Conservation (phyloP, 345 rosid species). For the Streptanthus diversifolius region DNA sequence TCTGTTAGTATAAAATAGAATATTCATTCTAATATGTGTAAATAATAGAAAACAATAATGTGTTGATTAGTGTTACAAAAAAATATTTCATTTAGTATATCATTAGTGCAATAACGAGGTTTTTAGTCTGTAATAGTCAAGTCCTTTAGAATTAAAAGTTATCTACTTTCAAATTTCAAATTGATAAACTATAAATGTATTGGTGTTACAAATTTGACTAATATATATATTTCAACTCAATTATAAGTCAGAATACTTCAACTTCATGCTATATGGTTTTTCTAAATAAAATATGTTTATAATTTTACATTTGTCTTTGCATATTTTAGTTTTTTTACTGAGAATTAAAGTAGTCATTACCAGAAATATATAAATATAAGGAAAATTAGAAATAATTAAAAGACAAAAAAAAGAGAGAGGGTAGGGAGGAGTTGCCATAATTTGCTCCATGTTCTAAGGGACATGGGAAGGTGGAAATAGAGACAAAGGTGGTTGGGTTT, state of each 20-base stretch:
- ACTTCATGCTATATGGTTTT: background rate
- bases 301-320: background rate
- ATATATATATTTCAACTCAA: background rate
- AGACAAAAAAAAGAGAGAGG: background rate
- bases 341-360: background rate
- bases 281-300: background rate
- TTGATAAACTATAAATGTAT: background rate
- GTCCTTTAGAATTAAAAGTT: background rate
- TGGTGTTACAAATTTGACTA: background rate
- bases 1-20: background rate
- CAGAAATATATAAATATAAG: background rate
- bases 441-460: constrained; percentile 42
- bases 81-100: background rate
- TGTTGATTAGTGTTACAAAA: background rate
- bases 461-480: constrained; percentile 35
- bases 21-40: background rate
- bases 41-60: background rate
- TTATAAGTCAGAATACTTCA: background rate
- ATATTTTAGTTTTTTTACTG: background rate
- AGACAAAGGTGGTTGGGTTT: constrained; percentile 36
- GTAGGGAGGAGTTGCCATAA: constrained; percentile 27
- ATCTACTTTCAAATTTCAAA: background rate
- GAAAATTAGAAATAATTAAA: background rate
- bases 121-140: background rate
- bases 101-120: background rate